Base-by-base conservation (phyloP, 139 green algal species). In the Trebouxia sp. region DNA sequence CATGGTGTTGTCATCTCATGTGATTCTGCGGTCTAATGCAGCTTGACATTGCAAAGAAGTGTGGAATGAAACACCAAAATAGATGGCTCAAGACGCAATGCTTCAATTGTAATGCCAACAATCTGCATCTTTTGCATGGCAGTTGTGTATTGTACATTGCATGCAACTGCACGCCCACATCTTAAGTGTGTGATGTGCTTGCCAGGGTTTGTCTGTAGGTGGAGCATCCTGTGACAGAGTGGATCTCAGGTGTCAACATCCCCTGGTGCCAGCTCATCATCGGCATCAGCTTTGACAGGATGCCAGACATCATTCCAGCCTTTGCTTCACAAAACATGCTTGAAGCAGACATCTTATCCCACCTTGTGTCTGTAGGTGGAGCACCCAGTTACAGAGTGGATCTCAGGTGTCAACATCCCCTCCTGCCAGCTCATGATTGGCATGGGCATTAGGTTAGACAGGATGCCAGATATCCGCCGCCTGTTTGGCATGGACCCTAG, bases 151-250 rank as follows among this genome's bases (percentile, higher is more conserved):
- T n/a, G n/a, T n/a, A n/a, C n/a, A n/a, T n/a, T n/a, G n/a, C n/a
- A n/a, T n/a, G n/a, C n/a, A n/a, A n/a, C n/a, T n/a, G n/a, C n/a
- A n/a, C n/a, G n/a, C n/a, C n/a, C n/a, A n/a, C n/a, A n/a, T n/a
- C n/a, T n/a, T n/a, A n/a, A n/a, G n/a, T n/a, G n/a, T n/a, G n/a
- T n/a, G n/a, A n/a, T n/a, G n/a, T n/a, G n/a, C n/a, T n/a, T n/a
- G n/a, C n/a, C n/a, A n/a, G n/a, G n/a, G n/a, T n/a, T n/a, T 75
- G 8, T 47, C 14, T 76, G 0, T 87, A 96, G 91, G 96, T 99
- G 69, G 97, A 99, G 89, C 97, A 99, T 84, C 97, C 97, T 6
- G 97, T 99, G 41, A 99, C 97, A 15, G 97, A 99, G 87, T 94
- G 91, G 87, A 98, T 99, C 87, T 95, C 92, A 22, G 87, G 88